Evolutionary conservation across 768 basidiomycete genomes (phyloP).

Genomic region (Amyloporia xantha): DNA sequence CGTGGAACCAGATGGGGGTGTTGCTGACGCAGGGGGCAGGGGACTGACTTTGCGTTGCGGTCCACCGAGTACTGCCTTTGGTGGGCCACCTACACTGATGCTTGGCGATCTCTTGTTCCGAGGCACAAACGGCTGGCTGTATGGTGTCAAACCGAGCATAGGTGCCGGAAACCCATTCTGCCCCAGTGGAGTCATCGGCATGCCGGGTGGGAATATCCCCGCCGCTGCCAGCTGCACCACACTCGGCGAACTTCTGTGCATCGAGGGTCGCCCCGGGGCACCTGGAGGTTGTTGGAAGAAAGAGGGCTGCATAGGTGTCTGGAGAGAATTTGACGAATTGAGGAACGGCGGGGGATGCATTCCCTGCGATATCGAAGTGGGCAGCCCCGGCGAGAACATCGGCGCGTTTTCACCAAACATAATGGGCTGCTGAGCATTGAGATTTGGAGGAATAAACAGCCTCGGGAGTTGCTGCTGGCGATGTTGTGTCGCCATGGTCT

Average conservation of each 20-base stretch:
- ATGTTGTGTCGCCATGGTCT: constrained; percentile 18
- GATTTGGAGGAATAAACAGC: constrained; percentile 49
- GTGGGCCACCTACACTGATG: constrained; percentile 78
- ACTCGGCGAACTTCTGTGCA: constrained; percentile 53
- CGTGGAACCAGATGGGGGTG: constrained; percentile 23
- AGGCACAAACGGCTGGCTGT: constrained; percentile 45
- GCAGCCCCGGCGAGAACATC: constrained; percentile 61
- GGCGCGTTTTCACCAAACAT: constrained; percentile 35
- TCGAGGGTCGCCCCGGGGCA: constrained; percentile 43
- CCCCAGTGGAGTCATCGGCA: constrained; percentile 59
- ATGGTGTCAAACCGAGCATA: constrained; percentile 30
- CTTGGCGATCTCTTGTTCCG: constrained; percentile 60
- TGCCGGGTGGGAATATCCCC: constrained; percentile 46
- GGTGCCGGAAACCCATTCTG: constrained; percentile 50
- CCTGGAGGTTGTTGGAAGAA: constrained; percentile 51
- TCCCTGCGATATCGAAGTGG: constrained; percentile 49
- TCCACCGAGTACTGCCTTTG: constrained; percentile 78
- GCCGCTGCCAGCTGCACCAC: constrained; percentile 57
- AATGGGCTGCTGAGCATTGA: constrained; percentile 51
- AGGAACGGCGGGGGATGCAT: constrained; percentile 51
- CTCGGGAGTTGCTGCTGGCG: constrained; percentile 47
- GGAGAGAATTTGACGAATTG: constrained; percentile 36
- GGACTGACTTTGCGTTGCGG: constrained; percentile 74
- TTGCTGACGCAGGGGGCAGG: constrained; percentile 36
- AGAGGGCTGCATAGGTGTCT: constrained; percentile 64